These are phyloP conservation scores for Tetrahymena thermophila DNA, from an alignment of 73 alveolate genomes.

Conservation along the genomic window DNA sequence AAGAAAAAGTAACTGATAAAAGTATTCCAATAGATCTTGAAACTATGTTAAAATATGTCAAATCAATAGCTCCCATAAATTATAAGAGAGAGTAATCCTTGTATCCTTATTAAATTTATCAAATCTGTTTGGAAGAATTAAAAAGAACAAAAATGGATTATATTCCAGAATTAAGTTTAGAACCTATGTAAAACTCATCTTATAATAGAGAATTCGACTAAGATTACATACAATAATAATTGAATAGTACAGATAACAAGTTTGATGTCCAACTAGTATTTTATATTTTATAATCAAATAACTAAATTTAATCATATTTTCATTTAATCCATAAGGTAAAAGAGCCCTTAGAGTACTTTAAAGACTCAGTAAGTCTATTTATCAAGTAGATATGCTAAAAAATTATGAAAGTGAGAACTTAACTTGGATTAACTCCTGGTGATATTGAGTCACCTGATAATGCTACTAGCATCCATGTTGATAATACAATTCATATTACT, in stretches of 20 bases:
- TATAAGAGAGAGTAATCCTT: background rate
- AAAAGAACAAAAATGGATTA: background rate
- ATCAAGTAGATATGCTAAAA: background rate
- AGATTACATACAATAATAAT: background rate
- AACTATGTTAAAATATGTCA: background rate
- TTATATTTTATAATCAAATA: background rate
- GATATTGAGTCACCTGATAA: background rate
- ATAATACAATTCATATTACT: constrained; percentile 1
- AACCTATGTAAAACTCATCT: background rate
- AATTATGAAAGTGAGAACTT: background rate
- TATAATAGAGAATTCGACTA: background rate
- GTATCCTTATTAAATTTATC: background rate
- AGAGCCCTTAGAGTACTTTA: background rate
- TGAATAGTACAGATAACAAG: background rate
- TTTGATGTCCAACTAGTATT: background rate
- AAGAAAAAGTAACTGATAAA: constrained; percentile 50
- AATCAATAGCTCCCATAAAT: background rate
- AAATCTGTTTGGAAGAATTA: background rate
- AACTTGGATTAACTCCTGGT: constrained; percentile 1
- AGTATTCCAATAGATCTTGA: background rate
- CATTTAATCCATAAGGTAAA: background rate
- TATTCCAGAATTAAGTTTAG: background rate
- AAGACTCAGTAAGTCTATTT: background rate
- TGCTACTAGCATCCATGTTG: background rate
- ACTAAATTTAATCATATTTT: background rate